Base-by-base conservation (phyloP, 2,329 filamentous ascomycete species). In the Xylogone sp. region DNA sequence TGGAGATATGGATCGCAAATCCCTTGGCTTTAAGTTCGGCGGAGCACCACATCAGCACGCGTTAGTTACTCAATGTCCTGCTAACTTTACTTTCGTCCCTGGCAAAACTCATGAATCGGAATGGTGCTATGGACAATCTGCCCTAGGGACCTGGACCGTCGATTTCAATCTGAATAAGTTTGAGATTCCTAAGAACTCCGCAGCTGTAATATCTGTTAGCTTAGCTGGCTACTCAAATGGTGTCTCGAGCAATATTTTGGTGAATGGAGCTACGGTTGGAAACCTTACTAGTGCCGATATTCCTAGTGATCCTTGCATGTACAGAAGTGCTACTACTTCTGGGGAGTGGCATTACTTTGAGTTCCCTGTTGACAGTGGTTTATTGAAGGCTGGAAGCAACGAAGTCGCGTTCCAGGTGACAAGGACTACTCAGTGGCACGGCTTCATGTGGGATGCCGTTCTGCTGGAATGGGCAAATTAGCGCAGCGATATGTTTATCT, bases 111-210 rank as follows among this genome's bases (percentile, higher is more conserved):
- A 60, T 3, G 63, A 65, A 2, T 55, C 60, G 1, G 74, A 78
- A 48, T 78, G 75, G 76, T 78, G 71, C 53, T 78, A 76, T 49
- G 75, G 68, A 0, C 75, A 76, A 22, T 50, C 51, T 18, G 43
- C 42, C 19, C 39, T 49, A 20, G 50, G 50, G 22, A 52, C 42
- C 22, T 52, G 50, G 50, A 31, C 46, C 21, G 27, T 52, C 19
- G 27, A 31, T 18, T 52, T 52, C 27, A 29, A 49, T 42, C 34
- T 52, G 10, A 61, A 27, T n/a, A 9, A n/a, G 2, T 42, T 39
- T 8, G 27, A 56, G 4, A 34, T 54, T 24, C 21, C 44, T 1
- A 16, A 46, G 7, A 48, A 49, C 18, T 19, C 31, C 19, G 42
- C 21, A 21, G 52, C 52, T 10, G 43, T 53, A 13, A 45, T 58